Percentiles rank a stretch among this genome's conserved stretches.
phyloP scores from a whole-genome alignment of 2,329 filamentous ascomycete species.

The Penicillium nordicum region DNA sequence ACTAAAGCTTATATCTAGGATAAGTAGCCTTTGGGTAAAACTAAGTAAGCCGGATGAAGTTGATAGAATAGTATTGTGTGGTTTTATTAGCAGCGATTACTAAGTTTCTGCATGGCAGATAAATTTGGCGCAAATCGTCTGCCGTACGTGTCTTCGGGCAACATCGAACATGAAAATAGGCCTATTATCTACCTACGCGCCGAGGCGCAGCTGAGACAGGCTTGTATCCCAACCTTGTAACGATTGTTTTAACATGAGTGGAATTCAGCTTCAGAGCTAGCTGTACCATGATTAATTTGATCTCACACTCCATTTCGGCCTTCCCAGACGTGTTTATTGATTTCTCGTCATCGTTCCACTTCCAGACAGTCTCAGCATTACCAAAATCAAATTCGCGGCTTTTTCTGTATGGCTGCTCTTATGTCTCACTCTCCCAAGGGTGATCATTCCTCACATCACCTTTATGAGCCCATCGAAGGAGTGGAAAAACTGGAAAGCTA shows the following conservation, averaged over 20 bases:
- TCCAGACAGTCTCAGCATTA: neutral
- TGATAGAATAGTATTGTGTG: no score
- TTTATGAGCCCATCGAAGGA: conserved; percentile 15
- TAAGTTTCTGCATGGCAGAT: no score
- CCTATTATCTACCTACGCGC: neutral
- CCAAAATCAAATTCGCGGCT: neutral
- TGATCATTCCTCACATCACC: neutral
- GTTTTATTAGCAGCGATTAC: no score
- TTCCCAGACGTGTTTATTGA: neutral
- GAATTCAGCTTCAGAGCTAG: neutral
- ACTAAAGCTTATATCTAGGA: no score
- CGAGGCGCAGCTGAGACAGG: neutral
- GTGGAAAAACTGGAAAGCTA: conserved; percentile 26
- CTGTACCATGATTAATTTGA: neutral
- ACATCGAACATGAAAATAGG: neutral
- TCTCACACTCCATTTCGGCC: neutral
- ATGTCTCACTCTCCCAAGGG: neutral
- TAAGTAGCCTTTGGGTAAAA: no score
- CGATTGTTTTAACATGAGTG: neutral
- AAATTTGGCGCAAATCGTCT: no score
- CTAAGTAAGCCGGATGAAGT: no score
- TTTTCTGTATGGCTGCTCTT: neutral
- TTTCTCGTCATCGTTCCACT: neutral
- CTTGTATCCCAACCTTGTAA: neutral
- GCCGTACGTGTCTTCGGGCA: neutral